Conservation (phyloP, 176 grass and related monocot species). For the Juncus inflexus region DNA sequence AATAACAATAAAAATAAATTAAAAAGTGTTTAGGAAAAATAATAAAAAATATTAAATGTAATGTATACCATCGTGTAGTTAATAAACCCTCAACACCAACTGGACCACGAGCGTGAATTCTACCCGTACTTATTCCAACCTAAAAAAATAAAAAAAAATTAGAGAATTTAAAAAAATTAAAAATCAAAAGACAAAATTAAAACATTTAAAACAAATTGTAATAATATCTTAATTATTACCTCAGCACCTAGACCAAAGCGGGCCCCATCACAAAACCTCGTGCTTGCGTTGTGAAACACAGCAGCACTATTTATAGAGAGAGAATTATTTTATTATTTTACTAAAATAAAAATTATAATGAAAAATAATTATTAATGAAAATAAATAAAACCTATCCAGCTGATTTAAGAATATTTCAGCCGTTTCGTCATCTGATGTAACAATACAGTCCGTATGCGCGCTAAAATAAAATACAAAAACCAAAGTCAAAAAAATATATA, state of each 20-base stretch:
- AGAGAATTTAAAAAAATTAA: slow-evolving; percentile 21
- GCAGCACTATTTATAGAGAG: slow-evolving; percentile 57
- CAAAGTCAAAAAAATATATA: slow-evolving; percentile 12
- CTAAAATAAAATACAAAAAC: slow-evolving; percentile 35
- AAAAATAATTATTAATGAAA: not conserved
- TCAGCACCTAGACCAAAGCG: slow-evolving; percentile 99
- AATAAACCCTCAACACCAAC: slow-evolving; percentile 95
- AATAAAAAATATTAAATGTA: slow-evolving; percentile 10
- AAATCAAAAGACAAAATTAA: slow-evolving; percentile 11
- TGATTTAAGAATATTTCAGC: slow-evolving; percentile 63
- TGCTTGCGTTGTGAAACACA: slow-evolving; percentile 89
- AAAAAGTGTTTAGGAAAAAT: slow-evolving; percentile 4
- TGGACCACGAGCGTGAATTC: slow-evolving; percentile 95
- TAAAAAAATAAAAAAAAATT: slow-evolving; percentile 35
- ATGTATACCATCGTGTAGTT: slow-evolving; percentile 73
- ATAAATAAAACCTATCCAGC: slow-evolving; percentile 78
- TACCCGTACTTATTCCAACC: slow-evolving; percentile 98
- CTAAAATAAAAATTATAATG: not conserved
- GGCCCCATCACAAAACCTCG: slow-evolving; percentile 86
- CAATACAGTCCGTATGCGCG: slow-evolving; percentile 85
- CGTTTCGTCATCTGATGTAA: slow-evolving; percentile 57
- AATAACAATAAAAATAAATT: not conserved
- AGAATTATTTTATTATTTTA: not conserved
- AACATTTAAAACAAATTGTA: not conserved
- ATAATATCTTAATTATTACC: slow-evolving; percentile 39